These are phyloP conservation scores for Colletotrichum simmondsii DNA, from an alignment of 2,329 filamentous ascomycete genomes.

Conservation along the genomic window DNA sequence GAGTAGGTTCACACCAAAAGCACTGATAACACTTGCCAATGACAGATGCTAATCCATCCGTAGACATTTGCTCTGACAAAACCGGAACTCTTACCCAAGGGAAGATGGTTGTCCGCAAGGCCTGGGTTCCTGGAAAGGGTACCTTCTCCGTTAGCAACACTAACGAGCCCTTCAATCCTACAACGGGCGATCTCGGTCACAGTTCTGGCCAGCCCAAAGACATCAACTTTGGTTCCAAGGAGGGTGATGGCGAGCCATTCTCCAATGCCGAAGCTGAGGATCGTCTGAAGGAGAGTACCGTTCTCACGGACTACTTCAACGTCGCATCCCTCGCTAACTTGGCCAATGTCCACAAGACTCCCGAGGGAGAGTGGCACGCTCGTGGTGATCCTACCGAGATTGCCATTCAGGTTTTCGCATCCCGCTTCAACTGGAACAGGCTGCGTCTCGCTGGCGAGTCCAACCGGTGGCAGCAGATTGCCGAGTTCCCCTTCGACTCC, in stretches of 20 bases:
- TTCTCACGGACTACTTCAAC: constrained; percentile 67
- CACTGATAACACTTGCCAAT: background rate
- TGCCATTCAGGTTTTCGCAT: constrained; percentile 79
- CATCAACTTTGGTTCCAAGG: constrained; percentile 41
- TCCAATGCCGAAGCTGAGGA: constrained; percentile 40
- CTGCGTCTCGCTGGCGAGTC: constrained; percentile 61
- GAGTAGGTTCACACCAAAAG: background rate
- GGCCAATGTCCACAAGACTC: constrained; percentile 67
- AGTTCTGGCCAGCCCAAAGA: constrained; percentile 48
- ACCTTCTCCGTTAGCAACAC: constrained; percentile 59
- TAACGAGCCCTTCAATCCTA: constrained; percentile 68
- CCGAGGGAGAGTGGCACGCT: constrained; percentile 67
- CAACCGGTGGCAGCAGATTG: constrained; percentile 66
- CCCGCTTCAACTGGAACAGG: constrained; percentile 73
- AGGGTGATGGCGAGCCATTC: constrained; percentile 41
- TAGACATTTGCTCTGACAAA: constrained; percentile 67
- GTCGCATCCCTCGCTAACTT: constrained; percentile 75
- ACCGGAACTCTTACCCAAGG: constrained; percentile 65
- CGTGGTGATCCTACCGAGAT: constrained; percentile 78
- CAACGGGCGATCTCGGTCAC: constrained; percentile 58
- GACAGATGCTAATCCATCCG: background rate
- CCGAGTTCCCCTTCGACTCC: constrained; percentile 80
- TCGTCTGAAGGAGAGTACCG: constrained; percentile 48
- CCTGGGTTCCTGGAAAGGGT: constrained; percentile 60
- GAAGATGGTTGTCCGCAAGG: constrained; percentile 65